These are phyloP conservation scores for Linnemannia elongata DNA, from an alignment of 192 early-diverging fungal genomes.

Conservation along the genomic window DNA sequence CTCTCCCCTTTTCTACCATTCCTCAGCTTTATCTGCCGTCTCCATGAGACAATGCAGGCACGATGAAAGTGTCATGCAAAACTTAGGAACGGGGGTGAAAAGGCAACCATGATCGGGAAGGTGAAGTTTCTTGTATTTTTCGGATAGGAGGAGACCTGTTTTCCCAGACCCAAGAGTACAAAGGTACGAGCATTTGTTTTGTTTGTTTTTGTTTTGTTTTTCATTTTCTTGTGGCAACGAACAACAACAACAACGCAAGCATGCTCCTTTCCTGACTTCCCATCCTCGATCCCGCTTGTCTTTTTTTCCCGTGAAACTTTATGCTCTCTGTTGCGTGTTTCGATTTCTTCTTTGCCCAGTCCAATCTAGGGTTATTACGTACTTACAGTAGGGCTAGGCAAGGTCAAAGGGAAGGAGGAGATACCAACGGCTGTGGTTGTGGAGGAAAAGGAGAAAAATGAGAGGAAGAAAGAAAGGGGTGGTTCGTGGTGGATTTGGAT, in stretches of 20 bases:
- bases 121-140: background rate
- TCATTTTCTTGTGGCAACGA: too few species aligned
- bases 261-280: background rate
- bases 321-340: background rate
- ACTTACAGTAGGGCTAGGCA: background rate
- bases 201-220: background rate
- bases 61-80: background rate
- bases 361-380: background rate
- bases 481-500: background rate
- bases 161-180: background rate
- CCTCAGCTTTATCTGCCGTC: background rate
- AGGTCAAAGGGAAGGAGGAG: background rate
- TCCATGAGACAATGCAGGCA: background rate
- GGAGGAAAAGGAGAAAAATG: background rate
- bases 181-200: too few species aligned
- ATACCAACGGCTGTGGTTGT: conserved; percentile 8
- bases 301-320: conserved; percentile 3
- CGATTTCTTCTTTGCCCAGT: background rate
- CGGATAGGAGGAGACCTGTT: background rate
- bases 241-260: background rate
- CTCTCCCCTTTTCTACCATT: background rate
- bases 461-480: background rate
- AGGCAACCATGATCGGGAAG: background rate
- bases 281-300: background rate
- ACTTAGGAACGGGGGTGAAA: background rate